Percentiles rank a stretch among this genome's conserved stretches.
phyloP scores from a whole-genome alignment of 768 basidiomycete species.

The Pleurotus giganteus region DNA sequence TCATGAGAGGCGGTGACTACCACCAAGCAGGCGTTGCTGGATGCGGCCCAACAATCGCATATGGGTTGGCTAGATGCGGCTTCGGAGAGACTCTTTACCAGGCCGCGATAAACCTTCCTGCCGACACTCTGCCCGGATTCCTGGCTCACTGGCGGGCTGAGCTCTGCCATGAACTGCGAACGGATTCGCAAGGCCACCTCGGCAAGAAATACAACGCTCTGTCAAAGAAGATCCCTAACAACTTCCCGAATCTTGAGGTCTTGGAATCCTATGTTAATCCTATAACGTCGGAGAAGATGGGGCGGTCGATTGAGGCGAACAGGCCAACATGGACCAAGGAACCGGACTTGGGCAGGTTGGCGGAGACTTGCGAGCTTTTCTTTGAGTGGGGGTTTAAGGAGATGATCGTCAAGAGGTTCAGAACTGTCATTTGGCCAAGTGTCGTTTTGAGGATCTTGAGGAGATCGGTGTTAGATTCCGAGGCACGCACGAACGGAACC shows the following conservation, averaged over 20 bases:
- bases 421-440: slow-evolving; percentile 79
- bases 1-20: slow-evolving; percentile 92
- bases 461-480: slow-evolving; percentile 53
- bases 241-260: slow-evolving; percentile 73
- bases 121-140: slow-evolving; percentile 46
- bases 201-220: slow-evolving; percentile 64
- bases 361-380: slow-evolving; percentile 77
- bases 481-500: slow-evolving; percentile 21
- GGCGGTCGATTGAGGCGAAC: slow-evolving; percentile 34
- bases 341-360: slow-evolving; percentile 69
- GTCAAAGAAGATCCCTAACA: slow-evolving; percentile 58
- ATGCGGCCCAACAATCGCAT: slow-evolving; percentile 70
- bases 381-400: slow-evolving; percentile 93
- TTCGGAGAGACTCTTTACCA: slow-evolving; percentile 69
- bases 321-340: slow-evolving; percentile 51
- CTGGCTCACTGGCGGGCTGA: slow-evolving; percentile 63
- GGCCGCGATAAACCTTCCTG: slow-evolving; percentile 50
- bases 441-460: slow-evolving; percentile 70
- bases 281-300: slow-evolving; percentile 65
- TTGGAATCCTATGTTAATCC: slow-evolving; percentile 79
- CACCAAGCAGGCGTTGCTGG: slow-evolving; percentile 65
- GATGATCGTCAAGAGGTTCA: slow-evolving; percentile 79
- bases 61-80: slow-evolving; percentile 78
- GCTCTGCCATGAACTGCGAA: slow-evolving; percentile 61
- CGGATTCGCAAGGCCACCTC: slow-evolving; percentile 63